phyloP scores from a whole-genome alignment of 2,329 filamentous ascomycete species.

The Westerdykella ornata region DNA sequence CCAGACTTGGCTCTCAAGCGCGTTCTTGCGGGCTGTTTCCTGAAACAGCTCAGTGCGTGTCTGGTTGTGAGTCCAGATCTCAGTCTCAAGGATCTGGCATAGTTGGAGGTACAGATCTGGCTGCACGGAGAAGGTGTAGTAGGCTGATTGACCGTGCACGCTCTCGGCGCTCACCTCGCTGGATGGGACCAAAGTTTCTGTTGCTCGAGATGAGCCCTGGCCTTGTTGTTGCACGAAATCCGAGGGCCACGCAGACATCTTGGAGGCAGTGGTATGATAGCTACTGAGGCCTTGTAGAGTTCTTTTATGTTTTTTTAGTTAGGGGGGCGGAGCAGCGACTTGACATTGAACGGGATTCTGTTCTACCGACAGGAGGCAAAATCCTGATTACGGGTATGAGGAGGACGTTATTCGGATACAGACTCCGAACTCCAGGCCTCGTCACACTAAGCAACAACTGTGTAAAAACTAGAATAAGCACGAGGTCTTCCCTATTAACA shows the following conservation, averaged over 20 bases:
- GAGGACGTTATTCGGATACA: too few species aligned
- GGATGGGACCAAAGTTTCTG: too few species aligned
- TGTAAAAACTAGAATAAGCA: too few species aligned
- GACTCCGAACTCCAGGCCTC: too few species aligned
- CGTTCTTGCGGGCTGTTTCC: neutral
- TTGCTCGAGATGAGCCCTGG: too few species aligned
- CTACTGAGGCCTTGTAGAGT: neutral
- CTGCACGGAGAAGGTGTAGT: too few species aligned
- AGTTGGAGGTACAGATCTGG: constrained; percentile 3
- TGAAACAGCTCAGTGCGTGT: constrained; percentile 1
- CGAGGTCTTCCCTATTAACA: too few species aligned
- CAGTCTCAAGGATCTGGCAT: constrained; percentile 2
- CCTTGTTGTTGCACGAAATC: neutral
- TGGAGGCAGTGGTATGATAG: neutral
- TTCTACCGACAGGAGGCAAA: neutral
- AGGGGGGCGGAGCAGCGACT: neutral
- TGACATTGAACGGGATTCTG: neutral
- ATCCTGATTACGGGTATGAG: too few species aligned
- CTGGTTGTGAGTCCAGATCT: constrained; percentile 6
- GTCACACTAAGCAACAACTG: too few species aligned
- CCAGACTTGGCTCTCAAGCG: constrained; percentile 1
- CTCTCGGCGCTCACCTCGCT: too few species aligned
- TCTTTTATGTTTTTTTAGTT: neutral
- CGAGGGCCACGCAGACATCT: neutral
- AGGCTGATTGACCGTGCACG: too few species aligned